phyloP scores from a whole-genome alignment of 2,329 filamentous ascomycete genomes.

The Clonostachys sp. region DNA sequence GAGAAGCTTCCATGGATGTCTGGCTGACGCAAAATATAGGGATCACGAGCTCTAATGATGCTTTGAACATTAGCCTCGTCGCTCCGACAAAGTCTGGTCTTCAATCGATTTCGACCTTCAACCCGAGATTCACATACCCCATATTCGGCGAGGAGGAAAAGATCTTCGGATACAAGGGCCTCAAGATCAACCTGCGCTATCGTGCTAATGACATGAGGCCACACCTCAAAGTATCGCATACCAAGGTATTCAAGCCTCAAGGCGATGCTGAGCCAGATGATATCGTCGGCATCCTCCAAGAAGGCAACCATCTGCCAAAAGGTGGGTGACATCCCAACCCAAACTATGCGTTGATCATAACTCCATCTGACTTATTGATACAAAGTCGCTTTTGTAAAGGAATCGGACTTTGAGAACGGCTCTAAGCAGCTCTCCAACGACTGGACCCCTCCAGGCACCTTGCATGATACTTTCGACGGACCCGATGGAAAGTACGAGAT shows the following conservation, averaged over 20 bases:
- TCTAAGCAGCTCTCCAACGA: constrained; percentile 36
- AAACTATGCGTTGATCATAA: constrained; percentile 5
- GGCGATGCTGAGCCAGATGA: constrained; percentile 68
- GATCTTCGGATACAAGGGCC: constrained; percentile 84
- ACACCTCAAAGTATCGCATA: constrained; percentile 65
- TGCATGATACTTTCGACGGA: constrained; percentile 59
- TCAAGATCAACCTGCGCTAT: constrained; percentile 69
- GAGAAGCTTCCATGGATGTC: constrained; percentile 5
- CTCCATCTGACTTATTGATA: background rate
- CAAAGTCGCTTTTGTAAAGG: constrained; percentile 62
- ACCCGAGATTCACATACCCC: constrained; percentile 83
- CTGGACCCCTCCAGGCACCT: constrained; percentile 71
- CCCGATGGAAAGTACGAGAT: constrained; percentile 71
- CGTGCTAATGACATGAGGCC: constrained; percentile 72
- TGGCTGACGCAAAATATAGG: constrained; percentile 27
- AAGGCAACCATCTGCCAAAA: constrained; percentile 63
- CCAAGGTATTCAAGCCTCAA: constrained; percentile 64
- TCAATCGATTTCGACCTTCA: constrained; percentile 64
- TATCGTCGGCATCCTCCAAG: constrained; percentile 57
- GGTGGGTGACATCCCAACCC: constrained; percentile 28
- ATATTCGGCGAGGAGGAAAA: constrained; percentile 91
- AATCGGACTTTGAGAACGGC: constrained; percentile 56
- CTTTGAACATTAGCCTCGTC: constrained; percentile 56
- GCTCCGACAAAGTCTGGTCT: constrained; percentile 41
- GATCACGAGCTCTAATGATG: constrained; percentile 57